Evolutionary conservation across 2,329 filamentous ascomycete species (phyloP), one percentile per base, ranked within the genome.

Genomic region (Calonectria leucothoes): DNA sequence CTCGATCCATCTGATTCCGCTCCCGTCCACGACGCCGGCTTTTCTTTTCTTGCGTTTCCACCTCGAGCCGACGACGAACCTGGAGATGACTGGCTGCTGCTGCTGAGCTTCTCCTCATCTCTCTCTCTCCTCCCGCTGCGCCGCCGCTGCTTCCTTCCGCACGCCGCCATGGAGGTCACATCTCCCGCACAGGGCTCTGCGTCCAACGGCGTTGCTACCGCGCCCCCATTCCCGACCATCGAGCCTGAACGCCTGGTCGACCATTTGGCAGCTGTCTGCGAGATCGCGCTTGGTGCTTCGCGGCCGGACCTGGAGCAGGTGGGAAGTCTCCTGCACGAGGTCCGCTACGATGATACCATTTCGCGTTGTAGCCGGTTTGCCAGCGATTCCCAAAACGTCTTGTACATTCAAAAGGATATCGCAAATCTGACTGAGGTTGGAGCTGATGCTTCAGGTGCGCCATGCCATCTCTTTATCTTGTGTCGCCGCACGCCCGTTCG

Each of bases 351-450:
- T 68, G 96, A 98, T 80, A 98, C 97, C 8, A 87, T 98, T 70
- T 93, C 95, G 82, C 91, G 95, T 87, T 98, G 96, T 85, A 92
- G 92, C 78, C 93, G 96, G 80, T 98, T 98, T 85, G 95, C 95
- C 72, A 92, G 93, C 74, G 97, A 99, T 85, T 90, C 94, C 72
- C 95, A 98, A 86, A 92, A 93, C 75, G 95, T 94, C 69, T 88
- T 99, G 76, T 98, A 98, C 85, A 93, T 98, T 76, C 94, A 97
- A 83, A 98, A 98, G 86, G 95, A 96, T 82, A 83, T 93, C 76
- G 86, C 90, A 67, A 87, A 89, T 76, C 88, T 88, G 15, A 84
- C 89, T 69, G 86, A 89, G 70, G 88, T 91, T 75, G 89, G 87
- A 55, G 79, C 84, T 20, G 85, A 86, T 70, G 84, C 85, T 73